These are phyloP conservation scores for Aspergillus campestris DNA, from an alignment of 495 filamentous ascomycete genomes.

Conservation along the genomic window DNA sequence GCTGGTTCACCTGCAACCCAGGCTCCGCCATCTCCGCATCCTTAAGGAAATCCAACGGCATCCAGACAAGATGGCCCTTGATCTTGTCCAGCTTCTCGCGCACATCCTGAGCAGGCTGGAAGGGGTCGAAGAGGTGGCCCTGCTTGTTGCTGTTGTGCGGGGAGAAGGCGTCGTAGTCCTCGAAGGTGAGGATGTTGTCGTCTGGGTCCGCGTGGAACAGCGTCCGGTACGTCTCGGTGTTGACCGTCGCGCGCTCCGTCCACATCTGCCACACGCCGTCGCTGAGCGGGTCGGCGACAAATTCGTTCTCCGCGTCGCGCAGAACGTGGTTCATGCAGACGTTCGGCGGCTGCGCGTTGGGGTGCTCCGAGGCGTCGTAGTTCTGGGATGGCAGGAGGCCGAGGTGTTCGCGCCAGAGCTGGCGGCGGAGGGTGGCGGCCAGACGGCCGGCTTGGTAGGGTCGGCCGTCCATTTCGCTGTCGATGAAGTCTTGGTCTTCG, in stretches of 20 bases:
- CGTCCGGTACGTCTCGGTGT: slow-evolving; percentile 76
- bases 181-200: slow-evolving; percentile 77
- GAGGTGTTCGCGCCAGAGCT: slow-evolving; percentile 89
- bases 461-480: slow-evolving; percentile 68
- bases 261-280: slow-evolving; percentile 81
- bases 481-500: slow-evolving; percentile 70
- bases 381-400: slow-evolving; percentile 70
- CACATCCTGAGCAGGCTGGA: slow-evolving; percentile 59
- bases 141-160: slow-evolving; percentile 59
- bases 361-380: slow-evolving; percentile 59
- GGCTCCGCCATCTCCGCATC: slow-evolving; percentile 88
- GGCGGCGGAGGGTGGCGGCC: slow-evolving; percentile 71
- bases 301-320: slow-evolving; percentile 58
- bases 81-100: slow-evolving; percentile 67
- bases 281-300: slow-evolving; percentile 73
- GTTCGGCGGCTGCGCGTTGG: slow-evolving; percentile 75
- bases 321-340: slow-evolving; percentile 61
- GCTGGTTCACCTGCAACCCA: slow-evolving; percentile 65
- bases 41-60: slow-evolving; percentile 78
- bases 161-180: slow-evolving; percentile 75
- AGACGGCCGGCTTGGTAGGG: slow-evolving; percentile 66
- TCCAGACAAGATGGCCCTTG: slow-evolving; percentile 90
- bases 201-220: slow-evolving; percentile 93
- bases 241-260: slow-evolving; percentile 65
- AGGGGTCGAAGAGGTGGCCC: slow-evolving; percentile 77